phyloP scores from a whole-genome alignment of 495 filamentous ascomycete species.

The Parathielavia hyrcaniae region DNA sequence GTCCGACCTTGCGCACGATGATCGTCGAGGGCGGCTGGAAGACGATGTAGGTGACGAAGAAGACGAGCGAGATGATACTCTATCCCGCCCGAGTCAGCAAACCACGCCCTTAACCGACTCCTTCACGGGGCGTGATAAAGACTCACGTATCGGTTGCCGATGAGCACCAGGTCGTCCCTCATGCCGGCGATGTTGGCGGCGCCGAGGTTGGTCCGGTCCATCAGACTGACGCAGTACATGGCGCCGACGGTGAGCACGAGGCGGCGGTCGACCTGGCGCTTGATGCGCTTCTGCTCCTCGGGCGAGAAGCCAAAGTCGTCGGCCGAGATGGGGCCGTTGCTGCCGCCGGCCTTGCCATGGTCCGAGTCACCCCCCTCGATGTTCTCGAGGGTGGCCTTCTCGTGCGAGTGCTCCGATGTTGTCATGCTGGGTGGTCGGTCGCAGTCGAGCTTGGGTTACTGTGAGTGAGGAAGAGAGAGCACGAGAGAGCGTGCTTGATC shows the following conservation, averaged over 20 bases:
- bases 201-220: slow-evolving; percentile 64
- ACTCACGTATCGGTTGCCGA: slow-evolving; percentile 35
- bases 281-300: slow-evolving; percentile 43
- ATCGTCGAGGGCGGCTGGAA: slow-evolving; percentile 57
- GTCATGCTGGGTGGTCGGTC: slow-evolving; percentile 4
- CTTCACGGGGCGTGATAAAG: too few species aligned
- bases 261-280: slow-evolving; percentile 55
- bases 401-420: background rate
- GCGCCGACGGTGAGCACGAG: slow-evolving; percentile 58
- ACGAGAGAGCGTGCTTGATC: background rate
- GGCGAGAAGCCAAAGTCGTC: slow-evolving; percentile 33
- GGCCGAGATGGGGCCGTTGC: slow-evolving; percentile 2
- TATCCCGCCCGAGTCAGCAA: slow-evolving; percentile 20
- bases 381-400: slow-evolving; percentile 18
- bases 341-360: background rate
- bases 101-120: background rate
- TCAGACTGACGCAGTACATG: slow-evolving; percentile 59
- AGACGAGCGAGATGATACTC: slow-evolving; percentile 55
- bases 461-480: background rate
- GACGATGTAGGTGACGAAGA: slow-evolving; percentile 60
- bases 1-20: slow-evolving; percentile 55
- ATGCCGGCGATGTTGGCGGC: slow-evolving; percentile 59
- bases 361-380: slow-evolving; percentile 17
- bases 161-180: slow-evolving; percentile 48
- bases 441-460: background rate